These are phyloP conservation scores for Exserohilum turcica DNA, from an alignment of 2,329 filamentous ascomycete species.

Conservation along the genomic window DNA sequence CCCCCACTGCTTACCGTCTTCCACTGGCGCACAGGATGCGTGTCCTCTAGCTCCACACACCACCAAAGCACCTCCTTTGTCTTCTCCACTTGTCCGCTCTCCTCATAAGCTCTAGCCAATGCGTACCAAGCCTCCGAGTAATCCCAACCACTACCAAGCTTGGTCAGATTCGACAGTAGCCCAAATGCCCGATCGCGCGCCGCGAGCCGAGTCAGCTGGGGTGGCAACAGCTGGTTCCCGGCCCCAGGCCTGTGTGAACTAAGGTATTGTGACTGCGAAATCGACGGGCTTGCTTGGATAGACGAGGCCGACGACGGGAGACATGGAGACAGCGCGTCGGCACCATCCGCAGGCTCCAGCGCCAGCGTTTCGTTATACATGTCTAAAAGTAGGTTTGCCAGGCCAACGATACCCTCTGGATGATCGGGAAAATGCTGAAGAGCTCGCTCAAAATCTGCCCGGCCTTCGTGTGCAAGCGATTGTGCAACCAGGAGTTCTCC, in stretches of 20 bases:
- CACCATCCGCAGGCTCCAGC: conserved; percentile 60
- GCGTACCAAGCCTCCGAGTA: conserved; percentile 91
- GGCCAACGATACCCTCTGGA: conserved; percentile 74
- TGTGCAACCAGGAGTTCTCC: conserved; percentile 70
- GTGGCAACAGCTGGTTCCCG: conserved; percentile 59
- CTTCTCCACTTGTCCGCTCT: conserved; percentile 82
- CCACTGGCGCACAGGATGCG: conserved; percentile 79
- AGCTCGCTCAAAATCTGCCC: conserved; percentile 80
- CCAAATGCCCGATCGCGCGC: conserved; percentile 88
- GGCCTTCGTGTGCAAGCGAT: conserved; percentile 68
- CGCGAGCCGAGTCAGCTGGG: conserved; percentile 79
- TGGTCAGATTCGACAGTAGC: conserved; percentile 80
- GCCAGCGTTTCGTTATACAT: conserved; percentile 71
- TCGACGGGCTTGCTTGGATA: conserved; percentile 3
- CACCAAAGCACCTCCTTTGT: conserved; percentile 95
- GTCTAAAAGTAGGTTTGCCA: conserved; percentile 85
- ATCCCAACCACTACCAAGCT: conserved; percentile 87
- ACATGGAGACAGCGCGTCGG: conserved; percentile 19
- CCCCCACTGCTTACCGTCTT: conserved; percentile 60
- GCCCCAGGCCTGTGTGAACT: conserved; percentile 54
- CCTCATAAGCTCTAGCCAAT: conserved; percentile 84
- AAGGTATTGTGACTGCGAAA: conserved; percentile 51
- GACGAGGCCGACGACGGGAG: conserved; percentile 14
- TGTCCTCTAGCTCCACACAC: conserved; percentile 94
- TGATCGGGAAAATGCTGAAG: conserved; percentile 82